Base-by-base conservation (phyloP, 1,139 yeast species). In the Taphrina populina region DNA sequence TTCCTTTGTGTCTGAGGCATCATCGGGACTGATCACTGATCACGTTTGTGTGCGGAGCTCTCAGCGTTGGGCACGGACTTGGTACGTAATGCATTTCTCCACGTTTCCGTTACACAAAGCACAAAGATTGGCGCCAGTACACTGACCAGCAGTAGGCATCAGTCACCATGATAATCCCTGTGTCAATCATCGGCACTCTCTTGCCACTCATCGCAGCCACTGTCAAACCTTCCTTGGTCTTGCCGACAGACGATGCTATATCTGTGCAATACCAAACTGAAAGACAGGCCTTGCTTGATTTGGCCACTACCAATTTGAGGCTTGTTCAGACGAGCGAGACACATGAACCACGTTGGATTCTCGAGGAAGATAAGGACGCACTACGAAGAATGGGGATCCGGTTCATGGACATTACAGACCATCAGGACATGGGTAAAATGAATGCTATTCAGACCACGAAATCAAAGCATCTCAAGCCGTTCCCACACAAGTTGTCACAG, bases 401-500 rank as follows among this genome's bases (percentile, higher is more conserved):
- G 35, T 87, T 85, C 67, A 78, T 87, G 62, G 95, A 88, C 69
- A 76, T 87, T 36, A 85, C 95, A 5, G 73, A 74, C 36, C 65
- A 61, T 61, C 66, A 74, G 24, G 64, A 33, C 13, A 41, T 37
- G 17, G 56, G 47, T 13, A 49, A 53, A 37, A 20, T 33, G 23
- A 53, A 53, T 34, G 45, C 43, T 13, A 37, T 47, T 43, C 52
- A 55, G 19, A 52, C 61, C 64, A 69, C 71, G 23, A 19, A 17
- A 30, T 17, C 29, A 26, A 30, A 39, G 20, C 15, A 29, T 13
- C 17, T 11, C 34, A 21, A 32, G 20, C 46, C 45, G n/a, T 86
- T 81, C 69, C 95, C 95, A 0, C 65, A 64, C 2, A 61, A 70
- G 32, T 69, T 74, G 3, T 62, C 70, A n/a, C 71, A 77, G 62